A percentile compares a stretch with the other conserved stretches of the same genome.
Evolutionary conservation across 768 basidiomycete genomes (phyloP).

Genomic region (Boletus huronensis): DNA sequence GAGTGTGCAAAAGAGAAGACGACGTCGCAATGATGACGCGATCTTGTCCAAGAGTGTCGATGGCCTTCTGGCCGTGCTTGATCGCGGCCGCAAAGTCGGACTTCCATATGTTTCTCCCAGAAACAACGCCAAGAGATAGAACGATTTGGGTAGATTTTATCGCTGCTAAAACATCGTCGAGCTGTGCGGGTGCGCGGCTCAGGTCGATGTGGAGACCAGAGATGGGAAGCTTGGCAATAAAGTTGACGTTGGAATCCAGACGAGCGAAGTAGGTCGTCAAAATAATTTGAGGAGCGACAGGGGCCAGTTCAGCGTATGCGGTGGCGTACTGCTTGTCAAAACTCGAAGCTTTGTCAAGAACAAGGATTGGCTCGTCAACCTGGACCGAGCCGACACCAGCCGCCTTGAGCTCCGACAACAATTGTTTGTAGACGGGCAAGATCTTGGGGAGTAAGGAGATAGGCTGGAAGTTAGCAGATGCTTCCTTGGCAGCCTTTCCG

Average conservation of each 20-base stretch:
- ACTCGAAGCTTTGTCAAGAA: constrained; percentile 76
- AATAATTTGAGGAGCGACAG: constrained; percentile 86
- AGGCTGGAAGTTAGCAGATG: constrained; percentile 80
- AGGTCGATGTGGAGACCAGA: constrained; percentile 96
- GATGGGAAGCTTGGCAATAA: constrained; percentile 87
- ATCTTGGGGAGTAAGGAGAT: constrained; percentile 87
- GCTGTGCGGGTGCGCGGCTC: constrained; percentile 87
- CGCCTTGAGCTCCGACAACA: constrained; percentile 85
- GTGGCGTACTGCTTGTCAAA: constrained; percentile 77
- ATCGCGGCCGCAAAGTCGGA: constrained; percentile 83
- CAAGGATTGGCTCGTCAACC: constrained; percentile 95
- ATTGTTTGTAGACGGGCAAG: constrained; percentile 86
- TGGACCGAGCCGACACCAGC: constrained; percentile 95
- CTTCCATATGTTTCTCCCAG: constrained; percentile 99
- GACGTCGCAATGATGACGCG: constrained; percentile 94
- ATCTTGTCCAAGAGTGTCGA: constrained; percentile 76
- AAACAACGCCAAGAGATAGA: constrained; percentile 93
- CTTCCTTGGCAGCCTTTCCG: constrained; percentile 86
- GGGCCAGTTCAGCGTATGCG: constrained; percentile 77
- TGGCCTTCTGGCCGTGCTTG: constrained; percentile 78
- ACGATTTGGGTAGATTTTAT: constrained; percentile 77
- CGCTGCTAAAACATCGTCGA: constrained; percentile 76
- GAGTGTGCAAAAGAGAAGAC: constrained; percentile 97
- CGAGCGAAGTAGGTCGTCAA: constrained; percentile 97
- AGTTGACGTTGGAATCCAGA: constrained; percentile 87